Base-by-base conservation (phyloP, 2,329 filamentous ascomycete species). In the Venturiaceae sp. region DNA sequence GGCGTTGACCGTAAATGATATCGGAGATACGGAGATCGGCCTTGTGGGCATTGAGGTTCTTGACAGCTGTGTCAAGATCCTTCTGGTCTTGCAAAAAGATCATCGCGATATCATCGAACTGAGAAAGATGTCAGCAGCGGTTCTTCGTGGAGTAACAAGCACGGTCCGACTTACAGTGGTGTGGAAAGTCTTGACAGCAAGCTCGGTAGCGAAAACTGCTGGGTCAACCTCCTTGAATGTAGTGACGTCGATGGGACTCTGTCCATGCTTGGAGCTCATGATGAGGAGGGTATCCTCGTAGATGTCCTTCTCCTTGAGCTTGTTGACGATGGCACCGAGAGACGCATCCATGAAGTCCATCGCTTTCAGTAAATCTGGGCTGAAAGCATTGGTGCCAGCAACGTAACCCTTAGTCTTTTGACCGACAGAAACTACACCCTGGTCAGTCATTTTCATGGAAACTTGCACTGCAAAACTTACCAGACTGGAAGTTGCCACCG, bases 401-500 rank as follows among this genome's bases (percentile, higher is more conserved):
- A 11, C 55, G 53, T 69, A 69, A 6, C 67, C 67, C n/a, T 55
- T 55, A 9, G 62, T 65, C 60, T 69, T 69, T 50, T 69, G 64
- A 3, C 58, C 67, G 30, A 69, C 67, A 21, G 62, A 65, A 26
- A 69, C 55, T 58, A 33, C n/a, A 3, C 7, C 14, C 19, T 44
- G 44, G 9, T 19, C 11, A n/a, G n/a, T 11, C n/a, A 11, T n/a
- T 39, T 39, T 11, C 11, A 39, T 39, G 36, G 36, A 39, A 39
- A 39, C 36, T n/a, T n/a, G n/a, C n/a, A n/a, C n/a, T n/a, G n/a
- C n/a, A 16, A 28, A 32, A 16, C 28, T 19, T 63, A 52, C 63
- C 57, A 55, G 68, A n/a, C n/a, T n/a, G 66, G 60, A 68, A 69
- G 46, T 69, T 69, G 3, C 67, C 67, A 32, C 65, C 66, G 58